phyloP scores from a whole-genome alignment of 495 filamentous ascomycete genomes.

The Penicillium longicatenatum region DNA sequence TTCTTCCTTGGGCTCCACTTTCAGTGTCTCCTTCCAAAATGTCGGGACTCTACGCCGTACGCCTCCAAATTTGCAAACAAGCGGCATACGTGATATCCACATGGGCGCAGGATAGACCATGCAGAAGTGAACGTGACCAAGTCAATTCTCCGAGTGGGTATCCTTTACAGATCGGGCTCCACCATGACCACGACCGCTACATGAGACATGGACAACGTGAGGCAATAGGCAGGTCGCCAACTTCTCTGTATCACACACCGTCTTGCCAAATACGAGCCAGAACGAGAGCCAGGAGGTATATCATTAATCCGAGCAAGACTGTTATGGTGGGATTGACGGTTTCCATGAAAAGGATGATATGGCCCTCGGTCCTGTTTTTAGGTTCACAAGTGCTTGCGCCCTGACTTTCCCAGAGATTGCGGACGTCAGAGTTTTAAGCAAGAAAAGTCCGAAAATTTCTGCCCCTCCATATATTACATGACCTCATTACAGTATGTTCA shows the following conservation, averaged over 20 bases:
- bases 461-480: constrained; percentile 1
- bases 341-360: constrained; percentile 11
- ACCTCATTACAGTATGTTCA: constrained; percentile 19
- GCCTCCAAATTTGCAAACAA: constrained; percentile 11
- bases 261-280: too few relatives aligned
- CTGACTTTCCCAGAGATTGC: background rate
- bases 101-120: background rate
- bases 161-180: background rate
- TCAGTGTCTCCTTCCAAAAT: constrained; percentile 4
- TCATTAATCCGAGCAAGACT: background rate
- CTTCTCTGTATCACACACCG: background rate
- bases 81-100: constrained; percentile 8
- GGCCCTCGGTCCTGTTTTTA: constrained; percentile 15
- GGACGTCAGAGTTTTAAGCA: background rate
- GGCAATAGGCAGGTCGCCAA: background rate
- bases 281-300: background rate
- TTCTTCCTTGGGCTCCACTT: constrained; percentile 14
- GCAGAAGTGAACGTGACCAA: background rate
- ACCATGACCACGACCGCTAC: background rate
- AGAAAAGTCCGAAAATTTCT: background rate
- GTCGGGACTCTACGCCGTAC: constrained; percentile 12
- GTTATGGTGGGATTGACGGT: constrained; percentile 5
- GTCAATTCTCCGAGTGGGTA: constrained; percentile 11
- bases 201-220: background rate
- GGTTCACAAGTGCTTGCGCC: constrained; percentile 12